phyloP scores from a whole-genome alignment of 805 yeast genomes.

The Candida adriatica region DNA sequence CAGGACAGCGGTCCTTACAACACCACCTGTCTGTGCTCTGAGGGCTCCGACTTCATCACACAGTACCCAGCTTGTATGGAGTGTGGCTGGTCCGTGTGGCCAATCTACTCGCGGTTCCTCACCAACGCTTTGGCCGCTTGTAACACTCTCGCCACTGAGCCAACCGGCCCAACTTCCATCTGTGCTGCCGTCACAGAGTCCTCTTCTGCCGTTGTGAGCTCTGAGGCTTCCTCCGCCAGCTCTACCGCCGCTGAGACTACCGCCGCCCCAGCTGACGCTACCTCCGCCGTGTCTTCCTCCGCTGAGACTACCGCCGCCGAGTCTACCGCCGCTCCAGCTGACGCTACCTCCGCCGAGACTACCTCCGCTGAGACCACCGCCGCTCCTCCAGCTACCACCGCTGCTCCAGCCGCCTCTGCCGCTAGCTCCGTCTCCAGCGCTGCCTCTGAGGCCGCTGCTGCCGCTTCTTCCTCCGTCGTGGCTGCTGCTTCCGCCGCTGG shows the following conservation, averaged over 20 bases:
- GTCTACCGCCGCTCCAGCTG: conserved; percentile 2
- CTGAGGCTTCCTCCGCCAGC: conserved; percentile 1
- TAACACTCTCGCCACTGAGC: conserved; percentile 4
- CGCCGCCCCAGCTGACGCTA: not conserved
- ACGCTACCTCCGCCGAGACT: conserved; percentile 3
- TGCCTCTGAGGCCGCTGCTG: conserved; percentile 1
- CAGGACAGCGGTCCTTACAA: conserved; percentile 3
- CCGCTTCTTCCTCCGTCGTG: conserved; percentile 2
- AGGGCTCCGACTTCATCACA: conserved; percentile 17
- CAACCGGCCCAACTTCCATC: conserved; percentile 7
- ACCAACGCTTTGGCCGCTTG: conserved; percentile 5
- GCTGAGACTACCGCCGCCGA: conserved; percentile 2
- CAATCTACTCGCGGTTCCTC: conserved; percentile 20
- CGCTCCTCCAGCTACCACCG: conserved; percentile 4
- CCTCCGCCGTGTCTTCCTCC: conserved; percentile 3
- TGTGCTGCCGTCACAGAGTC: conserved; percentile 2
- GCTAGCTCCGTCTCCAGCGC: conserved; percentile 6
- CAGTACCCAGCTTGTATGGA: conserved; percentile 23
- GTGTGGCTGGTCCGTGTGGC: conserved; percentile 31
- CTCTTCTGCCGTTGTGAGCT: not conserved
- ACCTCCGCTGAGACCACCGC: conserved; percentile 4
- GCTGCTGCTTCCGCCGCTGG: conserved; percentile 2
- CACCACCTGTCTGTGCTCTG: conserved; percentile 9
- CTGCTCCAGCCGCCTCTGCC: not conserved
- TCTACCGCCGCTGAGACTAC: conserved; percentile 12